Evolutionary conservation across 164 flowering plant species (phyloP), one percentile per base, ranked within the genome.

Genomic region (Kalanchoe fedtschenkoi): DNA sequence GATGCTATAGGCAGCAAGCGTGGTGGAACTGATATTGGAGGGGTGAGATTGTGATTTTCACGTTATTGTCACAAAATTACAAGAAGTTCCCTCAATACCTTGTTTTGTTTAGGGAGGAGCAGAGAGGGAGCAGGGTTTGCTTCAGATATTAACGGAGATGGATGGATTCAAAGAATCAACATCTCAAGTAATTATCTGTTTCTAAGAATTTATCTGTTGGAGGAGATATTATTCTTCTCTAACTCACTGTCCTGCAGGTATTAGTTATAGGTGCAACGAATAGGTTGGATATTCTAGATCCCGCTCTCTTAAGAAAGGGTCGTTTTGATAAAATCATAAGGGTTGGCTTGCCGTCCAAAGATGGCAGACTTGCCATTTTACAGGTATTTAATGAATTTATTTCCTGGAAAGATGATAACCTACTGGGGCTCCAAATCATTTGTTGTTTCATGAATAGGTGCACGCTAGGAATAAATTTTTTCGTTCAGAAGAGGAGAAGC

Each of bases 1-100:
- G 98, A 93, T 78, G 98, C 98, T 58, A 93, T 93, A 72, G 98
- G 98, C 44, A 81, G 97, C 75, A 90, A 88, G 80, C 96, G 97
- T 71, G 98, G 98, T 53, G 97, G 96, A 61, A 95, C 98, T 69
- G 98, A 93, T 77, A 75, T 93, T 73, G 98, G 97, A 66, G 97
- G 97, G 81, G 98, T 92, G 80, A 79, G 89, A 68, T 51, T 24
- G 24, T 68, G 39, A 41, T 29, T 30, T 37, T 28, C 47, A 41
- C 32, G 6, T 24, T 24, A 13, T 13, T 26, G n/a, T 32, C 11
- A 19, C 16, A 4, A 16, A 10, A n/a, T 16, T 54, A 32, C 21
- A 58, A 33, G 29, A 35, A 54, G 22, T 56, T 39, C 64, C 46
- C 39, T 42, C 41, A 14, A 64, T 44, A 63, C 16, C 37, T 47